Conservation (phyloP, 805 yeast genomes). For the Starmera pachycereana region DNA sequence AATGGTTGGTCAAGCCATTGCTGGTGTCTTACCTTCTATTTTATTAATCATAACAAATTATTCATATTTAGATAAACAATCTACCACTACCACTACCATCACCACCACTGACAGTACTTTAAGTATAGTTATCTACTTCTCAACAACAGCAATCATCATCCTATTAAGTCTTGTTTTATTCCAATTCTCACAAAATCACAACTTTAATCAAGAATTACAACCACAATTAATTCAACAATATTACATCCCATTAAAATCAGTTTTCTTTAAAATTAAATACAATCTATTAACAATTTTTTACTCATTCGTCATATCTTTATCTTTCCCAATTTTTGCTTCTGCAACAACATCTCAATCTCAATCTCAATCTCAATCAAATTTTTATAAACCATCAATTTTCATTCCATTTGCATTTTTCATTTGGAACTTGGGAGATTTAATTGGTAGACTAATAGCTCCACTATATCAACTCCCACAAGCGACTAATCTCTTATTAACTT, state of each 20-base stretch:
- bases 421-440: slow-evolving; percentile 87
- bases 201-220: background rate
- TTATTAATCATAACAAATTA: slow-evolving; percentile 49
- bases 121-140: slow-evolving; percentile 30
- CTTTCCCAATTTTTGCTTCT: slow-evolving; percentile 88
- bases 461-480: too few relatives aligned
- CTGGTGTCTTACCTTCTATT: slow-evolving; percentile 85
- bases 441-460: slow-evolving; percentile 57
- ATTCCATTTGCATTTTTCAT: slow-evolving; percentile 71
- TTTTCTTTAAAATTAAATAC: slow-evolving; percentile 53
- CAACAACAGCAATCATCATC: slow-evolving; percentile 41
- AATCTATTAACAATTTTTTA: slow-evolving; percentile 63
- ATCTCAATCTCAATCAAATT: slow-evolving; percentile 42
- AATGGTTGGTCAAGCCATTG: slow-evolving; percentile 91
- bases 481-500: slow-evolving; percentile 20
- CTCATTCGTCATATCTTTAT: slow-evolving; percentile 63
- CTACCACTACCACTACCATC: slow-evolving; percentile 8
- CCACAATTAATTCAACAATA: too few relatives aligned
- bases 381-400: slow-evolving; percentile 29
- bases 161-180: slow-evolving; percentile 31
- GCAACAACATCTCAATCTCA: slow-evolving; percentile 42
- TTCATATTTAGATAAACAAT: slow-evolving; percentile 1
- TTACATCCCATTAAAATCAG: slow-evolving; percentile 47
- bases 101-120: slow-evolving; percentile 15
- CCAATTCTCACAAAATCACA: slow-evolving; percentile 19